These are phyloP conservation scores for Backusella westeae DNA, from an alignment of 192 early-diverging fungal genomes.

Conservation along the genomic window DNA sequence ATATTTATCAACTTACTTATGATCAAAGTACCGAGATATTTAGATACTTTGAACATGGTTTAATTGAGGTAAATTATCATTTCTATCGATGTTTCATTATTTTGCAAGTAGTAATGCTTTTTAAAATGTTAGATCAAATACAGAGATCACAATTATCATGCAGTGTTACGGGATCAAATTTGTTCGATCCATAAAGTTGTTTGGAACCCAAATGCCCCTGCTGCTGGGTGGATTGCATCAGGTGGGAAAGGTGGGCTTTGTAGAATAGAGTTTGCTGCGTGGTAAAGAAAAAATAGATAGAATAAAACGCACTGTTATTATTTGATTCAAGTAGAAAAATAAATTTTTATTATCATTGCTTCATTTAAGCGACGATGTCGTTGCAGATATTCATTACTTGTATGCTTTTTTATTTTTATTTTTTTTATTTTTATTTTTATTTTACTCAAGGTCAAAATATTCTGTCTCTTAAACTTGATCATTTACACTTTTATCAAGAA, in stretches of 20 bases:
- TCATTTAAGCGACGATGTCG: no score
- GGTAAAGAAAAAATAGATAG: neutral
- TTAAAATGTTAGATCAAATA: neutral
- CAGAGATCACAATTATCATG: neutral
- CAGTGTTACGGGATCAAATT: neutral
- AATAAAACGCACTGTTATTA: neutral
- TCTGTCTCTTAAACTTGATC: no score
- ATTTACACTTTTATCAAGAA: no score
- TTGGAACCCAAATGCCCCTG: constrained; percentile 29
- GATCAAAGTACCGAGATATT: neutral
- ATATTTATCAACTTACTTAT: constrained; percentile 4
- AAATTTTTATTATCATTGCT: no score
- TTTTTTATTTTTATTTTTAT: no score
- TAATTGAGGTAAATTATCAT: neutral
- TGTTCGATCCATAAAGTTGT: constrained; percentile 17
- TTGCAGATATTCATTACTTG: no score
- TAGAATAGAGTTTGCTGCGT: constrained; percentile 24
- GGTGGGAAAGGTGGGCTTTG: constrained; percentile 33
- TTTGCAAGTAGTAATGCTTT: neutral
- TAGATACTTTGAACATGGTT: neutral
- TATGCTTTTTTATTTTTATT: no score
- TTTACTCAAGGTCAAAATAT: no score
- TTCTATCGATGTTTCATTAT: no score
- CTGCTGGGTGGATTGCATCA: constrained; percentile 29
- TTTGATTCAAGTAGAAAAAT: neutral